Evolutionary conservation across 352 stramenopile genomes (phyloP), one percentile per base, ranked within the genome.

Genomic region (Phytophthora colocasiae): DNA sequence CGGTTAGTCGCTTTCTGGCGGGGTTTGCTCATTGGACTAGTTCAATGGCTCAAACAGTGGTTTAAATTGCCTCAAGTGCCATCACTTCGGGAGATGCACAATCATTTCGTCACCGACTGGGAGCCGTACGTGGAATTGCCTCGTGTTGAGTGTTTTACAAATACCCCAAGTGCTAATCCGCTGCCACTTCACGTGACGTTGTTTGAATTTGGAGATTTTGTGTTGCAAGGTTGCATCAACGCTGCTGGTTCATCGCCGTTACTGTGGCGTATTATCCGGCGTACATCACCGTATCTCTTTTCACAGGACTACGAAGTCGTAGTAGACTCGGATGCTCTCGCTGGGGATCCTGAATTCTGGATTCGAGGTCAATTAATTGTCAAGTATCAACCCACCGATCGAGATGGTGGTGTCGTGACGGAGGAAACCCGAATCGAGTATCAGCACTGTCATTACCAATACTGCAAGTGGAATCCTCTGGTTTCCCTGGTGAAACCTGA

Each of bases 11-110:
- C 58, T 11, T 70, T 87, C 34, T 89, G 78, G 80, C 46, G 60
- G 17, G 63, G 70, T 6, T 26, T 89, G n/a, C 57, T 83, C 5
- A 50, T 71, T 14, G 58, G 32, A 14, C 24, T 91, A 1, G 77
- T 84, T 24, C 53, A 58, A 8, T 91, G 80, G 80, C 53, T 82
- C 7, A 44, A 64, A 26, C 31, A 19, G 29, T 47, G n/a, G 29
- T 80, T 75, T 6, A 11, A 55, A 10, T 60, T 41, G 10, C 17
- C 32, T 8, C 27, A 71, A 17, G 36, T 68, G 1, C 66, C 75
- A n/a, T 83, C 75, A 44, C 62, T 90, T 10, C 45, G 72, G 14
- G 57, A 70, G 6, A 73, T 90, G 14, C 76, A 87, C 40, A 27
- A 68, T 6, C 55, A 76, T 52, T 88, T 77, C 39, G 77, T 70